A percentile compares a stretch with the other conserved stretches of the same genome.
Evolutionary conservation across 2,329 filamentous ascomycete species (phyloP).

Genomic region (Sporothrix schenckii): DNA sequence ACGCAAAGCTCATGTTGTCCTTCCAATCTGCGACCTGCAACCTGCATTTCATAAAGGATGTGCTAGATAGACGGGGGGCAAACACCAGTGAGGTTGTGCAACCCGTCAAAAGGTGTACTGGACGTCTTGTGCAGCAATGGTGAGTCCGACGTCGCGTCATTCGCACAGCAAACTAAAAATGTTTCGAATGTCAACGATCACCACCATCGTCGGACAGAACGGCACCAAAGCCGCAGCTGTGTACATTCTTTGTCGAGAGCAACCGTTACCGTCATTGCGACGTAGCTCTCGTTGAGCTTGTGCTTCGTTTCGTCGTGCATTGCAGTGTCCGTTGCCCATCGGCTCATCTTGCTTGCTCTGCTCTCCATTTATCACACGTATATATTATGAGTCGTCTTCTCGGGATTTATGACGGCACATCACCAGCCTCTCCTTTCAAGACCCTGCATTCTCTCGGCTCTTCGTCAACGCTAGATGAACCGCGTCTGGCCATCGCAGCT

Average conservation of each 20-base stretch:
- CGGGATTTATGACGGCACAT: neutral
- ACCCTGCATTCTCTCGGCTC: neutral
- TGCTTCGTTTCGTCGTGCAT: neutral
- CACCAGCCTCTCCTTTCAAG: neutral
- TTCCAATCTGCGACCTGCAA: slow-evolving; percentile 12
- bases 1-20: neutral
- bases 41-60: neutral
- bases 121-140: neutral
- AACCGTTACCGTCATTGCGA: neutral
- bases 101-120: neutral
- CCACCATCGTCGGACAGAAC: neutral
- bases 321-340: too few relatives aligned
- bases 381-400: neutral
- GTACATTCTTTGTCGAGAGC: neutral
- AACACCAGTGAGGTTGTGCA: slow-evolving; percentile 9
- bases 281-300: neutral
- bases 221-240: neutral
- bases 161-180: neutral
- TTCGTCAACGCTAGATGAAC: slow-evolving; percentile 12
- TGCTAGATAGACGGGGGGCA: neutral
- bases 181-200: neutral
- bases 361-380: neutral
- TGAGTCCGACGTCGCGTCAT: neutral
- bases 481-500: slow-evolving; percentile 12
- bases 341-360: neutral